These are phyloP conservation scores for Xylaria castorea DNA, from an alignment of 495 filamentous ascomycete genomes.

Conservation along the genomic window DNA sequence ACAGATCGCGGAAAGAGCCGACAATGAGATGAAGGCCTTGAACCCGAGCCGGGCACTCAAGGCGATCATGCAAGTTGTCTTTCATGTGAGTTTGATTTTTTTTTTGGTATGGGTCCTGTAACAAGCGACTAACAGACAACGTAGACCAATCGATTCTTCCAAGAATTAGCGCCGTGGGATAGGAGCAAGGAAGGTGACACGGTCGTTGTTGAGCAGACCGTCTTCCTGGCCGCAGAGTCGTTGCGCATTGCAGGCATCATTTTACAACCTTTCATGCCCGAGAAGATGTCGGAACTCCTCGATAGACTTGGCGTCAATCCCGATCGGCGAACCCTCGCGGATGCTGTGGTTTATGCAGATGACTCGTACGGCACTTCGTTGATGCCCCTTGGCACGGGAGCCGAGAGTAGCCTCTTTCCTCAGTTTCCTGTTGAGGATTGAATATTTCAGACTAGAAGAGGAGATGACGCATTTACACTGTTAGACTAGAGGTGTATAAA, in stretches of 20 bases:
- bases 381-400: conserved; percentile 52
- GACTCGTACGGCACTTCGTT: conserved; percentile 65
- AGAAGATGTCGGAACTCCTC: conserved; percentile 74
- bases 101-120: not conserved
- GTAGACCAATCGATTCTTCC: conserved; percentile 76
- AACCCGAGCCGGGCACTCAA: conserved; percentile 70
- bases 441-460: conserved; percentile 1
- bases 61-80: conserved; percentile 67
- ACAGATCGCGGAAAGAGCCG: conserved; percentile 43
- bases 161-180: conserved; percentile 49
- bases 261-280: conserved; percentile 89
- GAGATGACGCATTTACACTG: not conserved
- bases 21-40: conserved; percentile 66
- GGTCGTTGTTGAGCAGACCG: conserved; percentile 43
- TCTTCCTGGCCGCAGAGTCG: conserved; percentile 79
- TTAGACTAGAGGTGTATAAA: not conserved
- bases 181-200: conserved; percentile 30
- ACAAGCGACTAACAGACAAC: conserved; percentile 30
- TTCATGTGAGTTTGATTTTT: conserved; percentile 49
- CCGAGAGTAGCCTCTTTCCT: conserved; percentile 50
- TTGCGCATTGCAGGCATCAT: conserved; percentile 82
- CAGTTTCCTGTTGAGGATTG: conserved; percentile 43
- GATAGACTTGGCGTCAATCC: conserved; percentile 77
- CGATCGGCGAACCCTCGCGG: conserved; percentile 61
- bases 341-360: conserved; percentile 67